These are phyloP conservation scores for Allium sativum DNA, from an alignment of 106 monocot genomes.

Conservation along the genomic window DNA sequence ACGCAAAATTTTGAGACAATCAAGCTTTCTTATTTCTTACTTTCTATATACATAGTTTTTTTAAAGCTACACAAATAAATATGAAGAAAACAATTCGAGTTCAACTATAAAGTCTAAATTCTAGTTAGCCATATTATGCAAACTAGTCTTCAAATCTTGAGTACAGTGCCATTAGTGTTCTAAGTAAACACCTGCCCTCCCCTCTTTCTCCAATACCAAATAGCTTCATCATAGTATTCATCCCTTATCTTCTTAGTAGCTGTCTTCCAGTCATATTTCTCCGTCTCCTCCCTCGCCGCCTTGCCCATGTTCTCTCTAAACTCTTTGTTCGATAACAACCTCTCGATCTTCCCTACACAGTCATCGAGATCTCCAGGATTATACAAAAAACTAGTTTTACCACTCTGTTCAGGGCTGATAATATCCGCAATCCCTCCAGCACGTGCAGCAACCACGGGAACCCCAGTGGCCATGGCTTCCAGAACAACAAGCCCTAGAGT, in stretches of 20 bases:
- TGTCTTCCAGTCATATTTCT: conserved; percentile 79
- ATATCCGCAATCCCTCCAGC: conserved; percentile 88
- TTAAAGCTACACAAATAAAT: too few relatives aligned
- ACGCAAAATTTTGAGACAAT: too few relatives aligned
- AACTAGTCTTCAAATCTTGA: too few relatives aligned
- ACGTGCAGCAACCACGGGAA: conserved; percentile 79
- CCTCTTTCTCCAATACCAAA: conserved; percentile 77
- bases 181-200: conserved; percentile 30
- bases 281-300: conserved; percentile 73
- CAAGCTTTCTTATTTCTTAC: too few relatives aligned
- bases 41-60: too few relatives aligned
- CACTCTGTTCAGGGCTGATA: conserved; percentile 68
- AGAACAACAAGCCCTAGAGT: conserved; percentile 79
- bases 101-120: too few relatives aligned
- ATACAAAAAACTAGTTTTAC: conserved; percentile 71
- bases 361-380: conserved; percentile 74
- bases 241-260: conserved; percentile 73
- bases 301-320: conserved; percentile 56
- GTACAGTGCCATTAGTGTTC: too few relatives aligned
- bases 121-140: too few relatives aligned
- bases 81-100: too few relatives aligned
- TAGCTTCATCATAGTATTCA: conserved; percentile 75
- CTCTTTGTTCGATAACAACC: conserved; percentile 27
- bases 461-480: conserved; percentile 87
- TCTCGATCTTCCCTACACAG: conserved; percentile 59